phyloP scores from a whole-genome alignment of 2,329 filamentous ascomycete species.

The Trichoderma oligosporum region DNA sequence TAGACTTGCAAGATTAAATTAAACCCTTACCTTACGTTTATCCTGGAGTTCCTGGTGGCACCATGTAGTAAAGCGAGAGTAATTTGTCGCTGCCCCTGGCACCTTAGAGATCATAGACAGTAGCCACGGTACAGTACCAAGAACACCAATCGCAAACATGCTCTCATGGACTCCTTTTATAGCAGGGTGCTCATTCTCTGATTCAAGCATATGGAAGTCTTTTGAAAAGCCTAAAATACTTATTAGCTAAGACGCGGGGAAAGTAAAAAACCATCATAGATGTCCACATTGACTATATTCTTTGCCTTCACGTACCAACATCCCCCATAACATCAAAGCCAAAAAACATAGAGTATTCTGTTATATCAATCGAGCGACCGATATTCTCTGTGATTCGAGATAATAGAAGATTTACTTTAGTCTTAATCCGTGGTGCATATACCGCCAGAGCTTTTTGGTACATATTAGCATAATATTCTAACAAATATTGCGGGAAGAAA shows the following conservation, averaged over 20 bases:
- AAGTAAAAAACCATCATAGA: not conserved
- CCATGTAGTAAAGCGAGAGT: constrained; percentile 29
- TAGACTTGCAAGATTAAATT: not conserved
- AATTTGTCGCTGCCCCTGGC: constrained; percentile 33
- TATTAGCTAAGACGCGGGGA: not conserved
- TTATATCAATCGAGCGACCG: constrained; percentile 28
- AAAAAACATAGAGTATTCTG: constrained; percentile 35
- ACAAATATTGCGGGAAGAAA: not conserved
- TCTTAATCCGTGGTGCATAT: constrained; percentile 2
- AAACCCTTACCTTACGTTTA: not conserved
- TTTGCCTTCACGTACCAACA: constrained; percentile 26
- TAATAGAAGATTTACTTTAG: constrained; percentile 7
- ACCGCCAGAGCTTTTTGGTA: not conserved
- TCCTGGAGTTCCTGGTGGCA: constrained; percentile 24
- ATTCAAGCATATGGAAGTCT: constrained; percentile 6
- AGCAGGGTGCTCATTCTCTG: not conserved
- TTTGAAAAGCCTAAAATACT: not conserved
- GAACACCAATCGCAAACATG: constrained; percentile 2
- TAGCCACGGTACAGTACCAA: not conserved
- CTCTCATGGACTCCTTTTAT: constrained; percentile 7
- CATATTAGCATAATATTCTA: not conserved
- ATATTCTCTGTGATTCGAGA: not conserved
- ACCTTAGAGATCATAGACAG: constrained; percentile 33
- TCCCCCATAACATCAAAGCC: constrained; percentile 42
- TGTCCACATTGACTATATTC: not conserved